phyloP scores from a whole-genome alignment of 2,329 filamentous ascomycete genomes.

The Epichloe bromicola region DNA sequence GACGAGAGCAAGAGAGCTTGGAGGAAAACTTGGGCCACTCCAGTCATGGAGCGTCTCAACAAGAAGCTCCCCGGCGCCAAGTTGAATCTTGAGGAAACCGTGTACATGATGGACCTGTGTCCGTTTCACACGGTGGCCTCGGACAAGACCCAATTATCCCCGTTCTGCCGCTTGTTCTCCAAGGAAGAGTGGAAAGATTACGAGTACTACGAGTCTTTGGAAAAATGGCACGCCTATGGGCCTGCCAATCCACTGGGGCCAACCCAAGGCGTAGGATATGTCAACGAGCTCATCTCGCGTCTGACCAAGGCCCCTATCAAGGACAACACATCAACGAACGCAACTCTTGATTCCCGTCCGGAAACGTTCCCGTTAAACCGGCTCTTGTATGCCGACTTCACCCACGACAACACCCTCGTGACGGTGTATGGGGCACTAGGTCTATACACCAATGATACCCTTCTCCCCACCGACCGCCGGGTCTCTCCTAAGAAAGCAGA shows the following conservation, averaged over 20 bases:
- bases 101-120: conserved; percentile 79
- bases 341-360: conserved; percentile 55
- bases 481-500: conserved; percentile 38
- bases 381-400: conserved; percentile 75
- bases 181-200: conserved; percentile 62
- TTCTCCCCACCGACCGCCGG: conserved; percentile 38
- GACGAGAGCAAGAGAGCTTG: conserved; percentile 42
- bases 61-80: conserved; percentile 53
- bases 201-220: conserved; percentile 66
- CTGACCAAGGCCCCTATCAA: conserved; percentile 55
- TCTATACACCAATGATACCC: conserved; percentile 54
- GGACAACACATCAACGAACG: conserved; percentile 66
- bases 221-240: conserved; percentile 76
- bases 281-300: conserved; percentile 76
- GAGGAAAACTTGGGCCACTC: conserved; percentile 48
- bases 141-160: conserved; percentile 36
- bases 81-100: conserved; percentile 46
- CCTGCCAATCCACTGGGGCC: conserved; percentile 66
- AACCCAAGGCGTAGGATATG: conserved; percentile 76
- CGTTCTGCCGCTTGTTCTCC: conserved; percentile 67
- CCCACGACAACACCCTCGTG: conserved; percentile 81
- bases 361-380: conserved; percentile 60
- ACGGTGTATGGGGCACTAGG: conserved; percentile 65
- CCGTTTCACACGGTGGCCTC: conserved; percentile 70
- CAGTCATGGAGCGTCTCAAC: conserved; percentile 60